These are phyloP conservation scores for Aspergillus sclerotioniger DNA, from an alignment of 495 filamentous ascomycete genomes.

Conservation along the genomic window DNA sequence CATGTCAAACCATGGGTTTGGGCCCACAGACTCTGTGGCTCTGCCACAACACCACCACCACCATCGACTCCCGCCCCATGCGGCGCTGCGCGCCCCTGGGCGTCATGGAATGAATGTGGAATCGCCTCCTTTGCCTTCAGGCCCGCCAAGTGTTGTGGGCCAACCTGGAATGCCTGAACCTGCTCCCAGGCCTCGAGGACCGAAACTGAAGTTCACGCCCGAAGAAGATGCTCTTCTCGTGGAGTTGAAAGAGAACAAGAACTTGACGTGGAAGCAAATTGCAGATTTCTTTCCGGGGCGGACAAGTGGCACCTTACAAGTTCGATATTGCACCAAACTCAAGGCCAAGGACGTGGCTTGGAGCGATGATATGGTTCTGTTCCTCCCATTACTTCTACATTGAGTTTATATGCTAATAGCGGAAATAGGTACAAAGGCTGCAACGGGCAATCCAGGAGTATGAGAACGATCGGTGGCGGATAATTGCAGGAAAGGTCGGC, in stretches of 20 bases:
- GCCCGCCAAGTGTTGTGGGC: slow-evolving; percentile 71
- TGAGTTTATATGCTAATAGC: slow-evolving; percentile 2
- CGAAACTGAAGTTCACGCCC: slow-evolving; percentile 85
- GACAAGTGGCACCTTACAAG: slow-evolving; percentile 83
- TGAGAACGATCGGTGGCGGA: slow-evolving; percentile 85
- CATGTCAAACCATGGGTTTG: slow-evolving; percentile 30
- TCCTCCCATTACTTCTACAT: slow-evolving; percentile 5
- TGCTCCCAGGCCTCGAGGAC: slow-evolving; percentile 70
- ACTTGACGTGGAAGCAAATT: slow-evolving; percentile 93
- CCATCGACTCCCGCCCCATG: slow-evolving; percentile 67
- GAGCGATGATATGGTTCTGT: slow-evolving; percentile 84
- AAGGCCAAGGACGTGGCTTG: slow-evolving; percentile 90
- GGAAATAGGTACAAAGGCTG: slow-evolving; percentile 68
- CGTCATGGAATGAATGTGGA: slow-evolving; percentile 26
- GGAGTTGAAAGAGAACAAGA: slow-evolving; percentile 88
- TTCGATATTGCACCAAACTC: slow-evolving; percentile 90
- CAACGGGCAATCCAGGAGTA: slow-evolving; percentile 80
- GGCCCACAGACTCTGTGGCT: slow-evolving; percentile 23
- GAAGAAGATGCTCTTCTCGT: slow-evolving; percentile 83
- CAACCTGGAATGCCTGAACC: slow-evolving; percentile 79
- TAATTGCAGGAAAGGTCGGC: slow-evolving; percentile 83
- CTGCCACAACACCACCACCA: slow-evolving; percentile 64
- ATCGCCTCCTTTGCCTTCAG: slow-evolving; percentile 28
- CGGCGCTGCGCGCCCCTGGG: slow-evolving; percentile 37
- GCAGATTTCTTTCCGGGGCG: slow-evolving; percentile 90